Evolutionary conservation across 495 filamentous ascomycete genomes (phyloP), one percentile per base, ranked within the genome.

Genomic region (Echria macrotheca): DNA sequence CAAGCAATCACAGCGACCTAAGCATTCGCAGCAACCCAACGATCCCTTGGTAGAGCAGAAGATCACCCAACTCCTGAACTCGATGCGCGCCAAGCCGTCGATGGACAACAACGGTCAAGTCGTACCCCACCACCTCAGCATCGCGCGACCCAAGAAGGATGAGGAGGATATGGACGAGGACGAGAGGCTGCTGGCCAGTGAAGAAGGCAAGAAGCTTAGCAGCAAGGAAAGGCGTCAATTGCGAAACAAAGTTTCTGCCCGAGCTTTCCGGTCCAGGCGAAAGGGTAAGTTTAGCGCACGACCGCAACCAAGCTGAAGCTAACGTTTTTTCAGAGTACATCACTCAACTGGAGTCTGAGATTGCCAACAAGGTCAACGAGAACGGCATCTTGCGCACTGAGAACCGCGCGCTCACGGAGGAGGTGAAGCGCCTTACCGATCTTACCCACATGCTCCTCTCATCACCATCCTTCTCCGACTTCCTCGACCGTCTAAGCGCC

Each of bases 161-260:
- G 89, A 95, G 61, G 89, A 93, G 45, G 91, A 97, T 23, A 96
- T 98, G 91, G 93, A 99, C 67, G 90, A 95, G 64, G 93, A 99
- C 58, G 93, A 97, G 75, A 74, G 87, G 50, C 73, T 97, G 2
- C 77, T 99, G 12, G 88, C 87, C 4, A 95, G 90, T 54, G 93
- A 97, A 58, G 91, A 95, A 67, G 93, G 91, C 36, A 99, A 99
- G 81, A 95, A 95, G 69, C 76, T 99, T 31, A 89, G 79, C 67
- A 90, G 86, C 74, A 95, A 96, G 67, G 89, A 96, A 70, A 81
- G 93, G 31, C 81, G 93, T 29, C 93, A 97, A 66, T 70, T 99
- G 4, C 81, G 93, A 35, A 99, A 99, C 76, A 99, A 99, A 69
- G 93, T 99, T 8, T 99, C 93, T 29, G 93, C 93, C 50, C 82